Evolutionary conservation across 2,329 filamentous ascomycete genomes (phyloP).

Genomic region (Bipolaris bicolor): DNA sequence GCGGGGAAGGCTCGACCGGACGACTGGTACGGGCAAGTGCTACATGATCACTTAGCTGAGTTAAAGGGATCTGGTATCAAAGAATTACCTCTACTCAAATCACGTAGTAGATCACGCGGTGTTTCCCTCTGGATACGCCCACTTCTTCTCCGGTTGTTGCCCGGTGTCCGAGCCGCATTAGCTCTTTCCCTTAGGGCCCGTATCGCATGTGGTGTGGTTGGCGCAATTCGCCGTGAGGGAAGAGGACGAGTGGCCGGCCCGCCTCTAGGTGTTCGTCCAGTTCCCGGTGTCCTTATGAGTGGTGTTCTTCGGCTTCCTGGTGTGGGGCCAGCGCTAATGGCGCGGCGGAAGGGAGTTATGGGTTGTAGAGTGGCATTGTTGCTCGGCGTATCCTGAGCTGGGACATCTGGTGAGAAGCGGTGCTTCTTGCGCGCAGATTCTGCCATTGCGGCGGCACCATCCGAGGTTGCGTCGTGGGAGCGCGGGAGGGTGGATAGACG

Average conservation of each 20-base stretch:
- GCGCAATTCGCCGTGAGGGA: constrained; percentile 48
- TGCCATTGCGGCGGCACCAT: constrained; percentile 35
- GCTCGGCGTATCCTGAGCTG: constrained; percentile 36
- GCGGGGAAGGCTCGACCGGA: constrained; percentile 56
- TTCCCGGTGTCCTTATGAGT: constrained; percentile 44
- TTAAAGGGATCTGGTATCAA: not conserved
- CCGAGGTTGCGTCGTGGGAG: constrained; percentile 15
- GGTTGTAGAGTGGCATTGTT: constrained; percentile 24
- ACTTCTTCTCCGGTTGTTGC: constrained; percentile 56
- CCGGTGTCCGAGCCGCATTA: constrained; percentile 58
- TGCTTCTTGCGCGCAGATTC: constrained; percentile 47
- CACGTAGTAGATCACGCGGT: constrained; percentile 60
- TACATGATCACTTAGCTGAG: constrained; percentile 28
- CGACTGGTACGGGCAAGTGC: constrained; percentile 58
- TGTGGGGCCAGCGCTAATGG: constrained; percentile 43
- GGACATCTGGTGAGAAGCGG: constrained; percentile 40
- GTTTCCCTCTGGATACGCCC: constrained; percentile 60
- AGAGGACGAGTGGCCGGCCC: constrained; percentile 42
- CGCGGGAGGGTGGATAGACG: constrained; percentile 27
- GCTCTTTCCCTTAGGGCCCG: constrained; percentile 60
- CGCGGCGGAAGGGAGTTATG: constrained; percentile 45
- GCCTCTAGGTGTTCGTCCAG: constrained; percentile 44
- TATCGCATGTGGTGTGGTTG: constrained; percentile 62
- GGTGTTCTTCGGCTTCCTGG: constrained; percentile 43
- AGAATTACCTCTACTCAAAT: constrained; percentile 57